Evolutionary conservation across 257 asterid species (phyloP).

Genomic region (Solanum gracilifrons): DNA sequence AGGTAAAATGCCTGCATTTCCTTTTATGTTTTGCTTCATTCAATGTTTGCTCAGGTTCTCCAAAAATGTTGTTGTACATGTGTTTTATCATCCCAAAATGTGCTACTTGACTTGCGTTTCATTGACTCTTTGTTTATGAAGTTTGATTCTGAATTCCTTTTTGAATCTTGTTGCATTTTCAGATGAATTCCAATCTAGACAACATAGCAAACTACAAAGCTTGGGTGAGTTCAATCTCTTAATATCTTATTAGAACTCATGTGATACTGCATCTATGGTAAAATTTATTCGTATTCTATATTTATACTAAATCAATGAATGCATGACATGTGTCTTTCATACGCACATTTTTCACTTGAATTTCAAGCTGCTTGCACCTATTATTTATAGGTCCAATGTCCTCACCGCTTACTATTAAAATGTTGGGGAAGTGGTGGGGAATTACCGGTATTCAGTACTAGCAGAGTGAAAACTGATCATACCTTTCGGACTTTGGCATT

Average conservation of each 20-base stretch:
- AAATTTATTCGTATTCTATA: background rate
- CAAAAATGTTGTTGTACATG: background rate
- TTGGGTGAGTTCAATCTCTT: constrained; percentile 40
- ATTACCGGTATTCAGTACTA: background rate
- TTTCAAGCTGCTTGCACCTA: background rate
- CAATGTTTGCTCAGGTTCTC: background rate
- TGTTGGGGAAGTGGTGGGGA: background rate
- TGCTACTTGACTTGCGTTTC: background rate
- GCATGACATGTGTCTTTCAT: background rate
- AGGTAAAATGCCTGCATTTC: constrained; percentile 18
- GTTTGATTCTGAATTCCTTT: background rate
- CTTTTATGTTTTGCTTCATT: background rate
- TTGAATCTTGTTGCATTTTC: constrained; percentile 5
- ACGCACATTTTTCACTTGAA: background rate
- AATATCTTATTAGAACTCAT: background rate
- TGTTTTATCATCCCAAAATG: background rate
- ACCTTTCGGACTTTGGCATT: background rate
- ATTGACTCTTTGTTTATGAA: background rate
- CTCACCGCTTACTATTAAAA: background rate
- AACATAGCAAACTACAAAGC: constrained; percentile 45
- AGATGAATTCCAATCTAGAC: constrained; percentile 32
- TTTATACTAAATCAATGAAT: background rate
- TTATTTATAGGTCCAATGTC: background rate
- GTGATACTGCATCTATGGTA: background rate
- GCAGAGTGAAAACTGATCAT: background rate